Base-by-base conservation (phyloP, 139 green algal species). In the Chlorella sp. region DNA sequence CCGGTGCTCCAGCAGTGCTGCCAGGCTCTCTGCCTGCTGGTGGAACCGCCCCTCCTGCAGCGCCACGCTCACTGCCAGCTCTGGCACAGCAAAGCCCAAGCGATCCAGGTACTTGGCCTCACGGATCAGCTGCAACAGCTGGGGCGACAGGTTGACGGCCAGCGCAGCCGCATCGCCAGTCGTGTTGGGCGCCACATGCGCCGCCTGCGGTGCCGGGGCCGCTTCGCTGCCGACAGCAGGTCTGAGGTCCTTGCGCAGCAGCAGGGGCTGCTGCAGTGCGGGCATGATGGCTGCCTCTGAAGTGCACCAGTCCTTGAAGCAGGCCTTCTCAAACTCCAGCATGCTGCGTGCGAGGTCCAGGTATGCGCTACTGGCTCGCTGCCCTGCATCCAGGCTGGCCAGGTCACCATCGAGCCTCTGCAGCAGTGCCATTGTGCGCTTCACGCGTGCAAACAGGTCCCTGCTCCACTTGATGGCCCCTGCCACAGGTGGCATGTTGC, bases 31-130 rank as follows among this genome's bases (percentile, higher is more conserved):
- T 11, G 68, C 59, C 21, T 77, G 71, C 41, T 68, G 42, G 27
- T 53, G 83, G 81, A 94, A 93, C 75, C 94, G 92, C 51, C 88
- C 80, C 59, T 95, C 87, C 77, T 95, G 89, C 74, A 98, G 85
- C 14, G 89, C 87, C 23, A 94, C 83, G 69, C 95, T 96, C 21
- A 96, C 84, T 1, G 92, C 90, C 27, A 91, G 86, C 73, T 94
- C 91, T 15, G 93, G 92, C 67, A 97, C 91, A 14, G 73, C 61
- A 74, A 97, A 95, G n/a, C 91, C 90, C 84, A 97, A 91, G 63
- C 90, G 85, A 81, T 97, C 91, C 71, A 98, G 78, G 82, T 95
- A 95, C 31, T 87, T 82, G 8, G 93, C 93, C 85, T 98, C 94
- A 1, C 85, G 69, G 38, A 97, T 96, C 21, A 97, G 65, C 41